A percentile compares a stretch with the other conserved stretches of the same genome.
These are phyloP conservation scores for Pyrenophora seminiperda DNA, from an alignment of 2,329 filamentous ascomycete genomes.

Conservation along the genomic window DNA sequence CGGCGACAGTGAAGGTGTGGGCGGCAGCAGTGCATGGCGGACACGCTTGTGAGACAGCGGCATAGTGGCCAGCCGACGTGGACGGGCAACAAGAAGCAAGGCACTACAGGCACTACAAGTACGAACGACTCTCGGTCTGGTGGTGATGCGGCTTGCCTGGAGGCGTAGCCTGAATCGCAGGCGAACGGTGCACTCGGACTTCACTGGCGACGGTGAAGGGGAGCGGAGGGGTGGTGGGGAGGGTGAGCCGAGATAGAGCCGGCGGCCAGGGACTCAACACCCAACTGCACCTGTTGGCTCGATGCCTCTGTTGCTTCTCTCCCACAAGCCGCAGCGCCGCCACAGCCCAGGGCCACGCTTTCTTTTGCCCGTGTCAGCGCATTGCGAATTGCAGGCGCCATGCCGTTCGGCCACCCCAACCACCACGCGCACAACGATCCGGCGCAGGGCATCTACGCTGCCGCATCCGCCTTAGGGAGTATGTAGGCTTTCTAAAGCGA, in stretches of 20 bases:
- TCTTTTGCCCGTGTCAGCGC: slow-evolving; percentile 3
- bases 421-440: slow-evolving; percentile 42
- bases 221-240: slow-evolving; percentile 18
- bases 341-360: slow-evolving; percentile 12
- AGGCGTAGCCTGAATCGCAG: slow-evolving; percentile 9
- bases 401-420: slow-evolving; percentile 49
- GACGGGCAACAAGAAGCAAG: slow-evolving; percentile 1
- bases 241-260: slow-evolving; percentile 17
- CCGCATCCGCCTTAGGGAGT: slow-evolving; percentile 53
- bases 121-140: background rate
- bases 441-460: slow-evolving; percentile 53
- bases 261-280: slow-evolving; percentile 5
- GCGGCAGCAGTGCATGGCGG: slow-evolving; percentile 49
- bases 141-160: slow-evolving; percentile 4
- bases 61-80: slow-evolving; percentile 36
- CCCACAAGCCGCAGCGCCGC: slow-evolving; percentile 13
- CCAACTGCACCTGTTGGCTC: slow-evolving; percentile 15
- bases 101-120: slow-evolving; percentile 1
- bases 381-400: slow-evolving; percentile 28
- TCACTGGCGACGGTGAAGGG: slow-evolving; percentile 6
- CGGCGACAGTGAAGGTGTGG: slow-evolving; percentile 48
- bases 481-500: slow-evolving; percentile 7
- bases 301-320: slow-evolving; percentile 1
- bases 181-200: background rate
- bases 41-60: slow-evolving; percentile 26